These are phyloP conservation scores for Guyanaporus albipodus DNA, from an alignment of 768 basidiomycete genomes.

Conservation along the genomic window DNA sequence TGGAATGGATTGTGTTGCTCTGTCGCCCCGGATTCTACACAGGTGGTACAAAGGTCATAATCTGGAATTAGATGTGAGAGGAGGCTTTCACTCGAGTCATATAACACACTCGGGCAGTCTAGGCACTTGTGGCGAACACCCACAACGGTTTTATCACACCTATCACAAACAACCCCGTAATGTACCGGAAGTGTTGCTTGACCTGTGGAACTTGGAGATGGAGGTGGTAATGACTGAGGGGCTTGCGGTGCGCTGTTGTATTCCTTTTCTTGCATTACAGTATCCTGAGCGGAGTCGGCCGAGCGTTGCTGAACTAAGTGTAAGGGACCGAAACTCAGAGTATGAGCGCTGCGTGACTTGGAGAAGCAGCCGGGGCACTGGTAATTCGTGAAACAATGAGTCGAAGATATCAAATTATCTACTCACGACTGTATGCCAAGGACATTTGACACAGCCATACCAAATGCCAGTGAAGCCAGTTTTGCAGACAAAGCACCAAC, in stretches of 20 bases:
- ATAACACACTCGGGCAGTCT: slow-evolving; percentile 59
- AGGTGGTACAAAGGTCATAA: slow-evolving; percentile 66
- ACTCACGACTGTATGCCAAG: slow-evolving; percentile 32
- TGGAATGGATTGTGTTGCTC: slow-evolving; percentile 60
- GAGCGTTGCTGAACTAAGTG: slow-evolving; percentile 25
- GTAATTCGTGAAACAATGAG: slow-evolving; percentile 6
- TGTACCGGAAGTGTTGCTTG: slow-evolving; percentile 39
- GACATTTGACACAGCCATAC: slow-evolving; percentile 32
- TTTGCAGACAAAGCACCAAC: slow-evolving; percentile 32
- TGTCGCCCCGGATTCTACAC: slow-evolving; percentile 47
- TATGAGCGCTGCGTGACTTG: slow-evolving; percentile 26
- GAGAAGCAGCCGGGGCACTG: slow-evolving; percentile 29
- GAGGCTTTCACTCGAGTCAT: not conserved
- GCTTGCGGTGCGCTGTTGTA: not conserved
- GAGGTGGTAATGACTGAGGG: not conserved
- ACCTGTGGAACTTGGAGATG: not conserved
- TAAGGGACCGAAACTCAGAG: slow-evolving; percentile 30
- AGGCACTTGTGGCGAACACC: slow-evolving; percentile 79
- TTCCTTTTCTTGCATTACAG: not conserved
- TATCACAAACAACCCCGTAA: slow-evolving; percentile 59
- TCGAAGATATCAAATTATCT: not conserved
- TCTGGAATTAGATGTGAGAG: slow-evolving; percentile 37
- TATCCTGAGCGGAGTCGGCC: not conserved
- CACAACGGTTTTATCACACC: slow-evolving; percentile 51
- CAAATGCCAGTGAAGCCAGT: slow-evolving; percentile 22